Evolutionary conservation across 257 asterid species (phyloP), one percentile per base, ranked within the genome.

Genomic region (Echium plantagineum): DNA sequence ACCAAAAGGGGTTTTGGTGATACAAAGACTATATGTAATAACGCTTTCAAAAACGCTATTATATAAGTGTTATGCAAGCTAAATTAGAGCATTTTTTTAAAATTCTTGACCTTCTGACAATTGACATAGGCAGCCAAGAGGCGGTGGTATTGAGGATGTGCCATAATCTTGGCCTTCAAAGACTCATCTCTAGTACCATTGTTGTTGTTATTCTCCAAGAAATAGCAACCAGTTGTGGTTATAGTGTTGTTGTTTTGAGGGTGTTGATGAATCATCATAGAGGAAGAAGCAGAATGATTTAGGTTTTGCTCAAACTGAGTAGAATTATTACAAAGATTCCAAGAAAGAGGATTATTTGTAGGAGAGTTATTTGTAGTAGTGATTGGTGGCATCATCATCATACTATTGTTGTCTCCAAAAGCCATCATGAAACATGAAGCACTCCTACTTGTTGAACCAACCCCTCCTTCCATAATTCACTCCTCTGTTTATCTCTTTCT

Each of bases 71-170:
- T 24, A 24, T 1, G 26, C 26, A 24, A 24, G 26, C 26, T 24
- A 24, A 24, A 24, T 24, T 24, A n/a, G 10, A n/a, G n/a, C n/a
- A n/a, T n/a, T n/a, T n/a, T n/a, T n/a, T n/a, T n/a, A n/a, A n/a
- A n/a, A n/a, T n/a, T 6, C 32, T 53, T 59, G 35, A 83, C 98
- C 96, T 91, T 91, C 58, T 91, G 98, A 57, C 98, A 91, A 61
- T 73, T 88, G 56, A 83, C 70, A 55, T 88, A 91, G 18, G 95
- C 85, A 57, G 95, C 74, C 72, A 91, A 63, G 63, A 91, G 97
- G 20, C 96, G 89, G 32, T 73, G 81, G 82, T 88, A 91, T 74
- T 77, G 86, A 55, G 98, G 98, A 74, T 91, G 98, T 57, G 94
- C 76, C 85, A 91, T 78, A 76, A 91, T 91, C 74, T 88, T 91